Evolutionary conservation across 2,329 filamentous ascomycete species (phyloP).

Genomic region (Monilinia fructicola): DNA sequence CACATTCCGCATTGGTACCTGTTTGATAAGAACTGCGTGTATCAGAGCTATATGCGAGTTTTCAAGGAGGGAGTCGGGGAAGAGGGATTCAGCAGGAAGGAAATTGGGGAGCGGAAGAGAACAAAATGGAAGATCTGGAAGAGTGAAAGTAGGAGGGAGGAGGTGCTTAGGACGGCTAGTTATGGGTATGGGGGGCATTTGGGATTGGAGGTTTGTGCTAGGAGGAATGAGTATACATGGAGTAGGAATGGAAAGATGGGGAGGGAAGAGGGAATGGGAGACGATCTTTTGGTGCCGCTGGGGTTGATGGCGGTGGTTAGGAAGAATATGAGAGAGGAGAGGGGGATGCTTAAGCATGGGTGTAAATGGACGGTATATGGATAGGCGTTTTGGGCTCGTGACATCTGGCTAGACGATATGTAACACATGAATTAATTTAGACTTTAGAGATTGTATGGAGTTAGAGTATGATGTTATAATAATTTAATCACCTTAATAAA

Average conservation of each 20-base stretch:
- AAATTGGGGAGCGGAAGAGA: neutral
- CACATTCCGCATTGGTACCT: slow-evolving; percentile 1
- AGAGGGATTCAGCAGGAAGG: neutral
- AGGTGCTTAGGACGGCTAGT: neutral
- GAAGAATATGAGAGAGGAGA: neutral
- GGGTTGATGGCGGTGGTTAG: slow-evolving; percentile 18
- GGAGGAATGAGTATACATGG: slow-evolving; percentile 1
- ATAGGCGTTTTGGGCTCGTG: neutral
- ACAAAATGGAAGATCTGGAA: neutral
- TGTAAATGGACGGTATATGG: neutral
- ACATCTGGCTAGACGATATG: neutral
- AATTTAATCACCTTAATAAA: too few species aligned
- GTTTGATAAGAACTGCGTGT: slow-evolving; percentile 8
- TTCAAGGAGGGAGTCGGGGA: neutral
- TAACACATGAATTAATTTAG: neutral
- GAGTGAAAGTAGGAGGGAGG: neutral
- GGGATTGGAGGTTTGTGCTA: slow-evolving; percentile 7
- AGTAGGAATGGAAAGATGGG: neutral
- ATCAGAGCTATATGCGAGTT: slow-evolving; percentile 5
- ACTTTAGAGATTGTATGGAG: too few species aligned
- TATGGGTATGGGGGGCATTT: neutral
- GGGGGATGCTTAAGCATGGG: neutral
- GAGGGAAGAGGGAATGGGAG: neutral
- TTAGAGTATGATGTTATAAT: too few species aligned
- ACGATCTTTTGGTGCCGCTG: slow-evolving; percentile 14